phyloP scores from a whole-genome alignment of 2,329 filamentous ascomycete genomes.

The Alternaria arbusti region DNA sequence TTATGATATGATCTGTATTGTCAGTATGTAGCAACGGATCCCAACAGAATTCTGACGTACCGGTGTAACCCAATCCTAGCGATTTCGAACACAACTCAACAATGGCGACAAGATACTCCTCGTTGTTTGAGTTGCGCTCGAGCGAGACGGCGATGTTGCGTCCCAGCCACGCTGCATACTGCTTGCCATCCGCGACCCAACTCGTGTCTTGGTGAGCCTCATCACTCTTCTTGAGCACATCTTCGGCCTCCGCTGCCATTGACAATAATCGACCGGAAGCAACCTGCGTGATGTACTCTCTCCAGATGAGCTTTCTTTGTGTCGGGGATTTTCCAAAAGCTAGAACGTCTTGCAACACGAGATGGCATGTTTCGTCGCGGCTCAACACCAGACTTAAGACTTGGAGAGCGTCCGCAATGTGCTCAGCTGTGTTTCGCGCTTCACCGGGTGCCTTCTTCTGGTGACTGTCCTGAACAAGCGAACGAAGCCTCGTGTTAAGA shows the following conservation, averaged over 20 bases:
- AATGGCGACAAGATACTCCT: constrained; percentile 38
- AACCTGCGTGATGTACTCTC: constrained; percentile 64
- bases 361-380: constrained; percentile 50
- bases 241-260: constrained; percentile 65
- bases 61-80: constrained; percentile 74
- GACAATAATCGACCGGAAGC: constrained; percentile 67
- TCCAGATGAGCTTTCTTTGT: constrained; percentile 65
- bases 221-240: constrained; percentile 51
- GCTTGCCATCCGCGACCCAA: constrained; percentile 70
- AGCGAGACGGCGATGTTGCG: constrained; percentile 63
- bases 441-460: constrained; percentile 44
- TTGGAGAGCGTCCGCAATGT: constrained; percentile 51
- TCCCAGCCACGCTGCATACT: constrained; percentile 76
- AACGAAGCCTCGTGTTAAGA: constrained; percentile 71
- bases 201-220: constrained; percentile 24
- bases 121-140: constrained; percentile 44
- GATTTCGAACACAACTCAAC: constrained; percentile 62
- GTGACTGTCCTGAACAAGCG: constrained; percentile 56
- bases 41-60: constrained; percentile 41
- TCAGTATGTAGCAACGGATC: background rate
- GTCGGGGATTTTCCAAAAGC: constrained; percentile 48
- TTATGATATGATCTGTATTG: constrained; percentile 28
- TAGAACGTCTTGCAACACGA: constrained; percentile 56
- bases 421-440: constrained; percentile 38
- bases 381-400: constrained; percentile 54